phyloP scores from a whole-genome alignment of 805 yeast species.

The Schwanniomyces vanrijiae region DNA sequence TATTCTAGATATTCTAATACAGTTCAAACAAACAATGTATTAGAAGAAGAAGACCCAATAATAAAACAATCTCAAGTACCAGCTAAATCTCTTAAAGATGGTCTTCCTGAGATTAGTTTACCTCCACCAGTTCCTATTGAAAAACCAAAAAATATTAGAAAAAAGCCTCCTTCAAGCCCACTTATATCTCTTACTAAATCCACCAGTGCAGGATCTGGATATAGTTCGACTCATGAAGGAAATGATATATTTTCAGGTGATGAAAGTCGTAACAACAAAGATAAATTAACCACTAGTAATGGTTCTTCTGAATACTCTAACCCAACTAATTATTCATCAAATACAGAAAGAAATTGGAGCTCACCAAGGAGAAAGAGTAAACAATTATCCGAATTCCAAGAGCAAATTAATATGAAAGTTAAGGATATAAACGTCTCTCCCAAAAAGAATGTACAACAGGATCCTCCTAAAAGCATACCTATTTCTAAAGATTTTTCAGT shows the following conservation, averaged over 20 bases:
- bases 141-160: neutral
- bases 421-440: conserved; percentile 25
- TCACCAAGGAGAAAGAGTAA: conserved; percentile 39
- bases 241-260: conserved; percentile 19
- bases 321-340: conserved; percentile 33
- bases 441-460: conserved; percentile 3
- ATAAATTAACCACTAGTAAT: conserved; percentile 13
- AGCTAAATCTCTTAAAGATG: neutral
- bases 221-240: conserved; percentile 12
- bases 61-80: neutral
- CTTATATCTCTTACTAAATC: neutral
- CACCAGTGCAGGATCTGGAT: conserved; percentile 4
- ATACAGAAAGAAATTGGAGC: conserved; percentile 39
- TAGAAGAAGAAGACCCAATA: neutral
- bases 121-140: conserved; percentile 5
- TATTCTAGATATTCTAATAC: conserved; percentile 28
- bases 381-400: conserved; percentile 35
- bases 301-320: conserved; percentile 35
- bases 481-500: conserved; percentile 43
- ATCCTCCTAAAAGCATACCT: conserved; percentile 23
- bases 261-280: neutral
- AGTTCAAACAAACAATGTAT: conserved; percentile 6
- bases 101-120: conserved; percentile 7
- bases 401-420: conserved; percentile 35
- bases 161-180: conserved; percentile 4